A percentile compares a stretch with the other conserved stretches of the same genome.
These are phyloP conservation scores for Metschnikowia kunwiensis DNA, from an alignment of 805 yeast species.

Conservation along the genomic window DNA sequence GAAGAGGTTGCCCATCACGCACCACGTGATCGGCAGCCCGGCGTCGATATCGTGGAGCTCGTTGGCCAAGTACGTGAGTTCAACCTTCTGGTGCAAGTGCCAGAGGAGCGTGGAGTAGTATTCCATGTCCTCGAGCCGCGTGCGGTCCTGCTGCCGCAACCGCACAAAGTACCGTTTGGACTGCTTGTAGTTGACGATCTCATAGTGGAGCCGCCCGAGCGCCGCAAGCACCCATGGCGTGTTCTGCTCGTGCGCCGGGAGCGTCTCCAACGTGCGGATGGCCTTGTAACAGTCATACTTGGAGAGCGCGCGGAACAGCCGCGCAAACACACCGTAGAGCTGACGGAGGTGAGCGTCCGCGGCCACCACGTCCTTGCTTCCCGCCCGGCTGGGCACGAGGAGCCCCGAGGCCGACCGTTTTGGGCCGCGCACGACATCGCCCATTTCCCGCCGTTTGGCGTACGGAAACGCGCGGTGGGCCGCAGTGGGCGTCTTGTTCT, in stretches of 20 bases:
- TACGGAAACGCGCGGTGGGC: constrained; percentile 12
- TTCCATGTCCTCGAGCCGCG: constrained; percentile 86
- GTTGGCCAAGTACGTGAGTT: constrained; percentile 76
- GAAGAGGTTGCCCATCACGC: constrained; percentile 83
- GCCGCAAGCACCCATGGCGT: constrained; percentile 86
- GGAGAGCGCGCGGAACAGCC: constrained; percentile 56
- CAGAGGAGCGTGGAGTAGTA: constrained; percentile 84
- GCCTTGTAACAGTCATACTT: constrained; percentile 80
- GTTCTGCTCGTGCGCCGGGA: constrained; percentile 60
- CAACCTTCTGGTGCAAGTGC: constrained; percentile 84
- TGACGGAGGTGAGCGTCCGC: constrained; percentile 43
- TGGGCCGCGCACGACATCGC: constrained; percentile 12
- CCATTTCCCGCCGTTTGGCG: constrained; percentile 12
- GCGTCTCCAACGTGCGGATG: constrained; percentile 57
- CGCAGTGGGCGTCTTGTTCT: constrained; percentile 15
- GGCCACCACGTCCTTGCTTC: constrained; percentile 11
- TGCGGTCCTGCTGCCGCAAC: constrained; percentile 68
- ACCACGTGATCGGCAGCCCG: constrained; percentile 83
- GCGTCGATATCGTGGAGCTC: constrained; percentile 68
- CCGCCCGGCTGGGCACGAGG: constrained; percentile 1
- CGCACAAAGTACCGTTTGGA: constrained; percentile 60
- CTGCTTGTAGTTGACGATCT: constrained; percentile 79
- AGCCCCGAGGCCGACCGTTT: constrained; percentile 16
- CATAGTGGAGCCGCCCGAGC: constrained; percentile 79
- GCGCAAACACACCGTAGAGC: constrained; percentile 54